Evolutionary conservation across 2,329 filamentous ascomycete genomes (phyloP).

Genomic region (Taxawa tesnikishii): DNA sequence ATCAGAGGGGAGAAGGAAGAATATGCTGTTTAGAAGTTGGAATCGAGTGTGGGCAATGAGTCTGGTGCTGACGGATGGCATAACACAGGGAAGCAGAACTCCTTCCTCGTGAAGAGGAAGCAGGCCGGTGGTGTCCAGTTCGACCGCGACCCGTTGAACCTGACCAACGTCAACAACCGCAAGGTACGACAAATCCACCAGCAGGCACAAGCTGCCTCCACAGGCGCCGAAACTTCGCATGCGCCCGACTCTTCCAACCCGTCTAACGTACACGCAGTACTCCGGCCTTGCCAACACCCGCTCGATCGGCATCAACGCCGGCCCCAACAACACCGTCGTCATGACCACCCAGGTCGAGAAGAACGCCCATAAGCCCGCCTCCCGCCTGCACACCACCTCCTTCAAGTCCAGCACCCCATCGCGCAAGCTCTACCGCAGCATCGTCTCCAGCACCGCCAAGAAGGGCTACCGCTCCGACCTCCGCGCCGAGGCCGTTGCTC

Average conservation of each 20-base stretch:
- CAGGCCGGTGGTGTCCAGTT: conserved; percentile 70
- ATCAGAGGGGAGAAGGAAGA: not conserved
- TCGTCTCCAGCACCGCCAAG: conserved; percentile 75
- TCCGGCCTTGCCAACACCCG: conserved; percentile 76
- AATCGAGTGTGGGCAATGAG: conserved; percentile 1
- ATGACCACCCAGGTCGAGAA: conserved; percentile 76
- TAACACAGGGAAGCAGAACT: conserved; percentile 67
- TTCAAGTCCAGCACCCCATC: conserved; percentile 61
- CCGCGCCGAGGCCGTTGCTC: conserved; percentile 57
- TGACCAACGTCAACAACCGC: conserved; percentile 80
- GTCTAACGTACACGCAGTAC: conserved; percentile 44
- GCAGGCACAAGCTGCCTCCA: not conserved
- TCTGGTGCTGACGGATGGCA: conserved; percentile 6
- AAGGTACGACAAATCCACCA: conserved; percentile 48
- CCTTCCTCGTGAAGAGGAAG: conserved; percentile 86
- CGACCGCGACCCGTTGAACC: conserved; percentile 88
- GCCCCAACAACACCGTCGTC: conserved; percentile 67
- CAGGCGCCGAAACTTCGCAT: not conserved
- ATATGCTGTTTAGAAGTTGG: not conserved
- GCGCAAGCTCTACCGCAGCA: conserved; percentile 80
- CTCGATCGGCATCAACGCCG: conserved; percentile 70
- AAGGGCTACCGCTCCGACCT: conserved; percentile 59
- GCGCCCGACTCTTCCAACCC: conserved; percentile 1
- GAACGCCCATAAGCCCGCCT: conserved; percentile 60
- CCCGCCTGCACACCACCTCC: conserved; percentile 50